Evolutionary conservation across 257 asterid genomes (phyloP), one percentile per base, ranked within the genome.

Genomic region (Sherardia arvensis): DNA sequence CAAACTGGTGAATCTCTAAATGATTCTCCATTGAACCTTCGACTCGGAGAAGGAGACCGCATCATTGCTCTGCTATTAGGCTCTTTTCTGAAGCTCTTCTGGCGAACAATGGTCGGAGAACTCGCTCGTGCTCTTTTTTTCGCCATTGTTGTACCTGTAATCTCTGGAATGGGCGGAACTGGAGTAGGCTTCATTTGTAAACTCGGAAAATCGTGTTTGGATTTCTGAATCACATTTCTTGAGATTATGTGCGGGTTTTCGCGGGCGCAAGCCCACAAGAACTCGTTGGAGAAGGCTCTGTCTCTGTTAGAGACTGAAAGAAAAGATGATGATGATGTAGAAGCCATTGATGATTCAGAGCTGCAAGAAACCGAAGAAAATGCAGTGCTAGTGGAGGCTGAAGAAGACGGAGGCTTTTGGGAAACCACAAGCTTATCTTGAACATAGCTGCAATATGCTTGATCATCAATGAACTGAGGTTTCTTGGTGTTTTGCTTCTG

Each of bases 41-140:
- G 74, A 53, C 85, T 78, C 1, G 91, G 95, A 34, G 96, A 86
- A n/a, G 96, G 93, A 1, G 96, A 81, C 25, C 80, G 68, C 11
- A 45, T 26, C 40, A 81, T 64, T 7, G 76, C 77, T 61, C 80
- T 69, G 36, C 49, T 30, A 32, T 55, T 38, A 9, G 60, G 43
- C 27, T 88, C 95, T 62, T 57, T 80, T 55, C 92, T 69, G 74
- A 79, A 78, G 65, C 95, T 86, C 78, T 86, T 88, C 48, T 86
- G 96, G 66, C 90, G 75, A 8, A 67, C 73, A 0, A 83, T 69
- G 3, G 82, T 73, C 0, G 95, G 95, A 4, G 91, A 88, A 48
- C 53, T 79, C 5, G 83, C 70, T 5, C 96, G 90, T 1, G 81
- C 70, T 56, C 93, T 61, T 59, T 88, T 88, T 79, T 69, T 88